Evolutionary conservation across 2,329 filamentous ascomycete species (phyloP).

Genomic region (Chlorencoelia australis): DNA sequence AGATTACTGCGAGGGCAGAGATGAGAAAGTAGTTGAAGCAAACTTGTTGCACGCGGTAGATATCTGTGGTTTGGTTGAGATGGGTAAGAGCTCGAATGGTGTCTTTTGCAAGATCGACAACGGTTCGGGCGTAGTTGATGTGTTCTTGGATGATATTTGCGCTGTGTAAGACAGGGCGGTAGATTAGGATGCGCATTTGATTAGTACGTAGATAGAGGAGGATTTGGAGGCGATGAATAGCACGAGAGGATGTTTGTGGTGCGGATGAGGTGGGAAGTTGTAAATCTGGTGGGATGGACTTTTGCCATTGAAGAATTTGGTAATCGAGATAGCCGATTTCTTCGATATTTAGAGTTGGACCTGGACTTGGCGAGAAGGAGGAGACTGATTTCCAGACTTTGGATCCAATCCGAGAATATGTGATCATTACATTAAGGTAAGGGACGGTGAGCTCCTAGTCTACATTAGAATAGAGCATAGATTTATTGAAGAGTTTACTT

Average conservation of each 20-base stretch:
- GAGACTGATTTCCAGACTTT: slow-evolving; percentile 74
- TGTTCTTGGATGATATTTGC: slow-evolving; percentile 74
- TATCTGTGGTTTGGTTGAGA: slow-evolving; percentile 60
- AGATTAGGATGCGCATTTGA: slow-evolving; percentile 82
- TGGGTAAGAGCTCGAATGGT: slow-evolving; percentile 63
- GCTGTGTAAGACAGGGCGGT: slow-evolving; percentile 78
- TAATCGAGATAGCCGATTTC: slow-evolving; percentile 75
- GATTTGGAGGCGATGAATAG: slow-evolving; percentile 62
- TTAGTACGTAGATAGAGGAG: slow-evolving; percentile 81
- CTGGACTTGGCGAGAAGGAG: slow-evolving; percentile 14
- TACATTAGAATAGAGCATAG: too few relatives aligned
- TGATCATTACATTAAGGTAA: slow-evolving; percentile 76
- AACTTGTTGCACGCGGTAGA: slow-evolving; percentile 62
- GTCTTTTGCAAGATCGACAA: slow-evolving; percentile 66
- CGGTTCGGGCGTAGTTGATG: slow-evolving; percentile 60
- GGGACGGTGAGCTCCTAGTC: slow-evolving; percentile 32
- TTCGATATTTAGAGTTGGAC: slow-evolving; percentile 37
- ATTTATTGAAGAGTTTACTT: slow-evolving; percentile 29
- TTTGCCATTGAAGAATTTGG: slow-evolving; percentile 81
- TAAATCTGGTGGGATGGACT: slow-evolving; percentile 54
- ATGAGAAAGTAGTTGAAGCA: slow-evolving; percentile 76
- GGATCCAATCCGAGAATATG: slow-evolving; percentile 71
- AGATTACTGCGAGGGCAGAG: slow-evolving; percentile 64
- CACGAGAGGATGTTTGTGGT: slow-evolving; percentile 29
- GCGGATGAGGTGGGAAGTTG: slow-evolving; percentile 41